Base-by-base conservation (phyloP, 139 green algal genomes). In the Chlorokybus atmophyticus region DNA sequence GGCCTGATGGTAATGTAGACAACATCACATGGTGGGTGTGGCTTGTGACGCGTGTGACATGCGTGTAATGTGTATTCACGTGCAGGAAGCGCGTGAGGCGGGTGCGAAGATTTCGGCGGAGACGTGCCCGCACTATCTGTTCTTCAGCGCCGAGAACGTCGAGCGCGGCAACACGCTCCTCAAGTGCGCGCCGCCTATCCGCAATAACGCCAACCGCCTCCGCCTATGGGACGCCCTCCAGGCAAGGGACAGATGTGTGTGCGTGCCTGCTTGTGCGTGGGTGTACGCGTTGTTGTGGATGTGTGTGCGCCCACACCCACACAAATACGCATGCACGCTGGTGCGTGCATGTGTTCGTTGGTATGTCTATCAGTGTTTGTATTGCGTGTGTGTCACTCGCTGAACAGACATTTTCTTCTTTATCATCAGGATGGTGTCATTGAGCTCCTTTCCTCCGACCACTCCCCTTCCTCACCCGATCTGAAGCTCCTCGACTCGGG, bases 61-160 rank as follows among this genome's bases (percentile, higher is more conserved):
- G 29, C 40, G 50, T 1, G 55, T n/a, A 17, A 47, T 17, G 14
- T 47, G 38, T 17, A 47, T 21, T 47, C 38, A 47, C 14, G 14
- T 55, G 14, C 58, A 66, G 55, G 60, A 29, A 21, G 67, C 67
- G n/a, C 25, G 50, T 38, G 47, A 26, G 2, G 53, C 58, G 51
- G 79, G 82, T 2, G 70, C 88, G 38, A 75, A 82, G 0, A 28
- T 97, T 0, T 83, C 72, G 4, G 81, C 85, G 10, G 90, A 97
- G 75, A 94, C 85, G 0, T 93, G 78, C 51, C 71, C 91, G 0
- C 90, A 97, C 77, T 94, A 94, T 75, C 76, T 97, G 14, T 73
- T 53, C n/a, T 97, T 96, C 68, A 50, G 48, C 0, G 59, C 80
- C 1, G 82, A 93, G 60, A 48, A 71, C 0, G 67, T 96, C 10